A percentile compares a stretch with the other conserved stretches of the same genome.
Evolutionary conservation across 2,329 filamentous ascomycete species (phyloP).

Genomic region (Colletotrichum musae): DNA sequence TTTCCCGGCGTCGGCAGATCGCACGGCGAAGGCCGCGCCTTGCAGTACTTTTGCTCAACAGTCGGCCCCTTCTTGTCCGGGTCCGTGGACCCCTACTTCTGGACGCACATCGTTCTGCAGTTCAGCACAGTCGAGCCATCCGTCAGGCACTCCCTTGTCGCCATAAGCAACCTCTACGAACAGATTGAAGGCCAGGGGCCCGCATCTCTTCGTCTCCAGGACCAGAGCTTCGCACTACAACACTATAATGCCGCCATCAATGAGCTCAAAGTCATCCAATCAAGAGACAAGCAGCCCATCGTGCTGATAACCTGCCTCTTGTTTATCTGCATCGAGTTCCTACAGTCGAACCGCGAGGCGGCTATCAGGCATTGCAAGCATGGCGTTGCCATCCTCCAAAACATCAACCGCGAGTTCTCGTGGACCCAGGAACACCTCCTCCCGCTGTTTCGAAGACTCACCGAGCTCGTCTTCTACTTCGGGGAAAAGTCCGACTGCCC

Average conservation of each 20-base stretch:
- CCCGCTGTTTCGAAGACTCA: slow-evolving; percentile 25
- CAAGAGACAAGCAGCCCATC: slow-evolving; percentile 41
- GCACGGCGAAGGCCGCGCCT: slow-evolving; percentile 45
- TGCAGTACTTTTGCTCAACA: slow-evolving; percentile 52
- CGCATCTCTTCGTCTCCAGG: not conserved
- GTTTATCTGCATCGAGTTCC: slow-evolving; percentile 69
- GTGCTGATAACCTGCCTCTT: slow-evolving; percentile 63
- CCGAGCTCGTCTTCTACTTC: slow-evolving; percentile 32
- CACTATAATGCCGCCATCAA: slow-evolving; percentile 66
- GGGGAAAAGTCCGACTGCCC: slow-evolving; percentile 42
- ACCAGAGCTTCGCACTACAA: slow-evolving; percentile 54
- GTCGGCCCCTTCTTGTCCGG: slow-evolving; percentile 54
- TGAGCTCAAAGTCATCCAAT: slow-evolving; percentile 55
- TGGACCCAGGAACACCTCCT: slow-evolving; percentile 35
- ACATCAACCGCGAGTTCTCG: slow-evolving; percentile 27
- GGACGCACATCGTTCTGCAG: slow-evolving; percentile 61
- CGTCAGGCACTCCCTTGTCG: slow-evolving; percentile 64
- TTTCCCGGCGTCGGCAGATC: slow-evolving; percentile 37
- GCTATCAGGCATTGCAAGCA: slow-evolving; percentile 37
- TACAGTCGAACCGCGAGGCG: slow-evolving; percentile 49
- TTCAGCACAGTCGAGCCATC: slow-evolving; percentile 61
- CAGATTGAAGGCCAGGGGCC: slow-evolving; percentile 34
- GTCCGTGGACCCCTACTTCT: slow-evolving; percentile 61
- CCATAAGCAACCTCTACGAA: slow-evolving; percentile 64
- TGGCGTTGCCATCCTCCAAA: slow-evolving; percentile 31